These are phyloP conservation scores for Rhododendron mucronatum DNA, from an alignment of 148 eudicot genomes.

Conservation along the genomic window DNA sequence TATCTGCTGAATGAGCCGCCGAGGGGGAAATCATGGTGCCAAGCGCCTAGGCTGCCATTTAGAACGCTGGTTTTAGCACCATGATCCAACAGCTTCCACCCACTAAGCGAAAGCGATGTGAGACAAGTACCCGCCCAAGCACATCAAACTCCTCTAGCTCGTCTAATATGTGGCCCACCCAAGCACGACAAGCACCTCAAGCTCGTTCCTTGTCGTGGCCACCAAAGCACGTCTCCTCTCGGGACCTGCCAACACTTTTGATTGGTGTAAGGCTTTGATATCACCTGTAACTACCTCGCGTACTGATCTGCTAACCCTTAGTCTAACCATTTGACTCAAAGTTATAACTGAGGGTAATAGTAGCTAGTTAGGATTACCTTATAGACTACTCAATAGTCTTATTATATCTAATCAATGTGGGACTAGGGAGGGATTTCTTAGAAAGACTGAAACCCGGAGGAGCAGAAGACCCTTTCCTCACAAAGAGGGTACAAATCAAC, in stretches of 20 bases:
- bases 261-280: background rate
- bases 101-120: background rate
- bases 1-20: no score
- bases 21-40: no score
- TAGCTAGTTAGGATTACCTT: background rate
- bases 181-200: no score
- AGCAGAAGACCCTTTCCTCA: background rate
- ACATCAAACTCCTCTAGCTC: background rate
- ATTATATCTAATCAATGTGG: background rate
- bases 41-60: no score
- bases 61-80: background rate
- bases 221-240: no score
- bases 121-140: background rate
- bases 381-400: background rate
- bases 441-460: background rate
- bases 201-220: no score
- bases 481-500: background rate
- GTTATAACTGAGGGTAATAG: background rate
- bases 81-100: background rate
- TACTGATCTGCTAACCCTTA: background rate
- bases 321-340: background rate
- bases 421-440: background rate
- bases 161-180: no score
- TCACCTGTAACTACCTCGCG: background rate
- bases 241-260: no score